Base-by-base conservation (phyloP, 2,329 filamentous ascomycete genomes). In the Fusarium metavorans region DNA sequence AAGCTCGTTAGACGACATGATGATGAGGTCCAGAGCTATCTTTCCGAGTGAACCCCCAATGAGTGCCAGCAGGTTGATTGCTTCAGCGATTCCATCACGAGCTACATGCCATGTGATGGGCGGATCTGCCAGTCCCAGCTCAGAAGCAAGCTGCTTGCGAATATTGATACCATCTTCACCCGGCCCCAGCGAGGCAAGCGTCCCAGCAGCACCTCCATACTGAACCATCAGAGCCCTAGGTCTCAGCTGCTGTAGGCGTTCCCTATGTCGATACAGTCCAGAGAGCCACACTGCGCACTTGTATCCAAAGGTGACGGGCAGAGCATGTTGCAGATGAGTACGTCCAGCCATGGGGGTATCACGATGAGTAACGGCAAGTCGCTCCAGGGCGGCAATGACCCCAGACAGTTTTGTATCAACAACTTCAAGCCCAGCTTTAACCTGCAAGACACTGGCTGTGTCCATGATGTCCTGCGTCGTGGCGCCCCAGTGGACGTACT, bases 391-490 rank as follows among this genome's bases (percentile, higher is more conserved):
- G 6, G 77, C 76, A 35, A 86, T 84, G 5, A 89, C 81, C 1
- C 83, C 83, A 3, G 79, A 70, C 4, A 90, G 79, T 5, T 86
- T 82, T 6, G 80, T 76, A 68, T 88, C 83, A 5, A 90, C 83
- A 18, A 90, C 83, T 1, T 80, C 78, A 16, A 90, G 79, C 0
- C 88, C 88, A 14, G 83, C 73, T 48, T 87, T 86, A 78, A 89
- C 88, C 72, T 90, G 88, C 10, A 90, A 75, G 1, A 89, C 81
- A 14, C 84, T 86, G 0, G 88, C 88, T 0, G 86, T 81, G 71
- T 90, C 88, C 88, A 89, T 90, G 67, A 90, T 89, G 72, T 90
- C 88, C 71, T 90, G 88, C 0, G 88, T 90, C 0, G 88, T 90
- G 2, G 88, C 88, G 10, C 88, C 88, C 88, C 88, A 90, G 76